Percentiles rank a stretch among this genome's conserved stretches.
Evolutionary conservation across 805 yeast genomes (phyloP).

Genomic region (Candida argentea): DNA sequence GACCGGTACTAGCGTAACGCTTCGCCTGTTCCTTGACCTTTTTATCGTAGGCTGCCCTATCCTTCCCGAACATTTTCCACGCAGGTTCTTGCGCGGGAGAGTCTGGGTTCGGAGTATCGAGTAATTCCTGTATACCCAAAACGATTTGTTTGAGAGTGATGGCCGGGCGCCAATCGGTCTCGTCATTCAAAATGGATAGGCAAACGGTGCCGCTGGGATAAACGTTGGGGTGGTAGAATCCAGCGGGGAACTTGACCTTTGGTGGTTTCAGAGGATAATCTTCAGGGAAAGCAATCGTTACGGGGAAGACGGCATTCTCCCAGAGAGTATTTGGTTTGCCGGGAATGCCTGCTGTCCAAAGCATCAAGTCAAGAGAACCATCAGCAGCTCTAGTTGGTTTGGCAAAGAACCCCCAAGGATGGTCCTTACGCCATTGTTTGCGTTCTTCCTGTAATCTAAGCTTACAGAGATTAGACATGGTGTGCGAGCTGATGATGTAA

Average conservation of each 20-base stretch:
- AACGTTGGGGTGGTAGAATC: slow-evolving; percentile 93
- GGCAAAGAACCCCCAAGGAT: slow-evolving; percentile 95
- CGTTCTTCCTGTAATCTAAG: slow-evolving; percentile 91
- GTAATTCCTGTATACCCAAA: slow-evolving; percentile 84
- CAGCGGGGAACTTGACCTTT: slow-evolving; percentile 78
- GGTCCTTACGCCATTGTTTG: slow-evolving; percentile 97
- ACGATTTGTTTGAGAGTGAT: slow-evolving; percentile 83
- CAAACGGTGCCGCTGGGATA: slow-evolving; percentile 98
- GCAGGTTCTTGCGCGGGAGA: slow-evolving; percentile 99
- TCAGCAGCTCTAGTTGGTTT: slow-evolving; percentile 74
- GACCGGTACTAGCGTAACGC: slow-evolving; percentile 40
- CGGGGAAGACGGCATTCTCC: slow-evolving; percentile 85
- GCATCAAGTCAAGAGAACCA: slow-evolving; percentile 75
- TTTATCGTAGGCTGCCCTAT: slow-evolving; percentile 58
- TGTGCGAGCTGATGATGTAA: background rate
- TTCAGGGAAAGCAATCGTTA: slow-evolving; percentile 72
- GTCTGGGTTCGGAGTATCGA: slow-evolving; percentile 84
- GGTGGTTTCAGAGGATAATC: slow-evolving; percentile 98
- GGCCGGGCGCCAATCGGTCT: slow-evolving; percentile 97
- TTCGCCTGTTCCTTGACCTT: slow-evolving; percentile 76
- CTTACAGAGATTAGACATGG: slow-evolving; percentile 46
- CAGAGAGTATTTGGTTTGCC: slow-evolving; percentile 82
- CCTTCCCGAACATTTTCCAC: slow-evolving; percentile 73
- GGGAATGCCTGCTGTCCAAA: slow-evolving; percentile 94
- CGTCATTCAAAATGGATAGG: slow-evolving; percentile 84